Base-by-base conservation (phyloP, 371 early-diverging fungal species). In the Entomophthora muscae region DNA sequence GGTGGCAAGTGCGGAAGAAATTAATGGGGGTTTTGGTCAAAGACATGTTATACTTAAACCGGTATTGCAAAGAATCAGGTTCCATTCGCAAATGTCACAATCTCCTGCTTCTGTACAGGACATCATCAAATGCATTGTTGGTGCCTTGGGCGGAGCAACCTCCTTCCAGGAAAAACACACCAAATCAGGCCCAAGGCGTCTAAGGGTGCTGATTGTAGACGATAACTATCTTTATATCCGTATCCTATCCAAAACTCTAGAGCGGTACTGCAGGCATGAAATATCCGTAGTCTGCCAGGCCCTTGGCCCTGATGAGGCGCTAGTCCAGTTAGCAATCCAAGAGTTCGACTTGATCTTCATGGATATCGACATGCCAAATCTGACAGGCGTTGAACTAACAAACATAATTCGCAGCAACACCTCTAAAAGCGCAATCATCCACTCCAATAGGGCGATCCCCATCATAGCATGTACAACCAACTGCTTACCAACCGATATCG, bases 401-500 rank as follows among this genome's bases (percentile, higher is more conserved):
- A 65, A 68, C 23, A 67, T 67, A 52, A 78, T 78, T 56, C 75
- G 78, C 61, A 21, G 52, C 10, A 32, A 5, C 32, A 27, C 28
- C 5, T n/a, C n/a, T 31, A n/a, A n/a, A 1, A 1, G n/a, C 13
- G 22, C 67, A 66, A 32, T 57, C 66, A 0, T 42, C 10, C 42
- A 17, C 42, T 10, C 42, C 10, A 42, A 42, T 17, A 67, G 74
- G 23, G 66, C 67, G 54, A n/a, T 76, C 24, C 83, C 83, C 29
- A 83, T 84, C 61, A 76, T 84, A 13, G 84, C 84, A 3, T 80
- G 81, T 23, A 84, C 84, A n/a, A 82, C 84, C 60, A 42, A 42
- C 42, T 42, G 42, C 42, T 17, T 42, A 10, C 42, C 42, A 42
- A 42, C 42, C 42, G 42, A 42, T 42, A 42, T 42, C 42, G 42